A percentile compares a stretch with the other conserved stretches of the same genome.
phyloP scores from a whole-genome alignment of 345 rosid species.

The Geranium brycei region DNA sequence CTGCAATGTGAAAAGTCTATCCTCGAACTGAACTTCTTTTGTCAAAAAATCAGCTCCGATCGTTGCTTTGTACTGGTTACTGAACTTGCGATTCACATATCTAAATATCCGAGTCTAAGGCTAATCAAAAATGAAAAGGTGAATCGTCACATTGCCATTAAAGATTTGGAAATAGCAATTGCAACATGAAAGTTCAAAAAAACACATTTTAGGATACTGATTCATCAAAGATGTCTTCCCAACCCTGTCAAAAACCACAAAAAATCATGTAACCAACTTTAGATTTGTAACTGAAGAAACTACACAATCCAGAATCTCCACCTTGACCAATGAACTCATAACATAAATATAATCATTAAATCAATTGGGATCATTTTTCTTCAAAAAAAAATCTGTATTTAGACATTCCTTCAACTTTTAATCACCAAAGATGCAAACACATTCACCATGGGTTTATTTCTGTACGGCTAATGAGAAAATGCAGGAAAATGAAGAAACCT shows the following conservation, averaged over 20 bases:
- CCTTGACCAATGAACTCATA: neutral
- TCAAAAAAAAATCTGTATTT: no score
- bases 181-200: constrained; percentile 8
- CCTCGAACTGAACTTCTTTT: constrained; percentile 82
- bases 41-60: constrained; percentile 94
- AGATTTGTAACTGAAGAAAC: neutral
- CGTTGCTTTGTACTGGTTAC: constrained; percentile 88
- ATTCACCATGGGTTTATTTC: no score
- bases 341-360: neutral
- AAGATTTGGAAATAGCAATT: neutral
- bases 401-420: neutral
- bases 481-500: neutral
- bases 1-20: constrained; percentile 84
- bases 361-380: neutral
- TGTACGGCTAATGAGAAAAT: no score
- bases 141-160: neutral
- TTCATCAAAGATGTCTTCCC: constrained; percentile 94
- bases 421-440: neutral
- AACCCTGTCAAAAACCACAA: constrained; percentile 36
- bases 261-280: neutral
- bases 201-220: constrained; percentile 43
- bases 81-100: constrained; percentile 83
- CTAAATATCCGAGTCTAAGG: constrained; percentile 23
- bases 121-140: neutral
- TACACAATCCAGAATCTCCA: neutral